Evolutionary conservation across 768 basidiomycete genomes (phyloP).

Genomic region (Mycena galericulata): DNA sequence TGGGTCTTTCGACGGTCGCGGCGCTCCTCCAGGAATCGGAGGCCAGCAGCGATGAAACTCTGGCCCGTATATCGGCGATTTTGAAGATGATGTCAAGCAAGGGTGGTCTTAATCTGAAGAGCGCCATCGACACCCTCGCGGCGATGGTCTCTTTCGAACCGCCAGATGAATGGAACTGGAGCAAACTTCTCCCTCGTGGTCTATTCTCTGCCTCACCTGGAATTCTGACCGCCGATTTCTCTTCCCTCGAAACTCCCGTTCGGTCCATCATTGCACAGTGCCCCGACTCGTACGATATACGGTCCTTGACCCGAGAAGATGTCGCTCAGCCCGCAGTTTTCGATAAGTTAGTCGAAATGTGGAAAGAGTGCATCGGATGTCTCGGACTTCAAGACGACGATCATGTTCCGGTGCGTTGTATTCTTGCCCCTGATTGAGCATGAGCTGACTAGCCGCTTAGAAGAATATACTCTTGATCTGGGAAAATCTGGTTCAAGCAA

Average conservation of each 20-base stretch:
- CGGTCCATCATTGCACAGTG: constrained; percentile 66
- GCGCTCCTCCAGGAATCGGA: constrained; percentile 56
- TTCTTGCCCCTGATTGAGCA: not conserved
- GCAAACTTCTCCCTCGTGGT: constrained; percentile 61
- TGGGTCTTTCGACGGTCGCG: constrained; percentile 68
- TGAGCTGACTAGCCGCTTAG: constrained; percentile 4
- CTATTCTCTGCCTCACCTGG: constrained; percentile 71
- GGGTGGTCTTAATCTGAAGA: constrained; percentile 57
- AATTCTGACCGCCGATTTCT: constrained; percentile 65
- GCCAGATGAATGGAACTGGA: constrained; percentile 55
- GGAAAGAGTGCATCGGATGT: constrained; percentile 59
- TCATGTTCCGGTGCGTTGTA: constrained; percentile 61
- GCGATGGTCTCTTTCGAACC: constrained; percentile 61
- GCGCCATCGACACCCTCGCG: constrained; percentile 62
- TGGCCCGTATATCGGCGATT: constrained; percentile 12
- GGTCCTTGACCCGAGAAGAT: constrained; percentile 69
- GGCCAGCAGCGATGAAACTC: constrained; percentile 38
- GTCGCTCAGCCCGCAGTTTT: constrained; percentile 65
- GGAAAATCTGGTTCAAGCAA: constrained; percentile 66
- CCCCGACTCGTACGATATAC: constrained; percentile 64
- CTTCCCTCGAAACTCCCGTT: constrained; percentile 58
- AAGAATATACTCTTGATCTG: constrained; percentile 63
- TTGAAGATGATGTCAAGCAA: constrained; percentile 27
- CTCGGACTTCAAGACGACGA: constrained; percentile 60
- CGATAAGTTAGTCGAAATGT: constrained; percentile 62